Base-by-base conservation (phyloP, 352 stramenopile genomes). In the Pythium aquatile region DNA sequence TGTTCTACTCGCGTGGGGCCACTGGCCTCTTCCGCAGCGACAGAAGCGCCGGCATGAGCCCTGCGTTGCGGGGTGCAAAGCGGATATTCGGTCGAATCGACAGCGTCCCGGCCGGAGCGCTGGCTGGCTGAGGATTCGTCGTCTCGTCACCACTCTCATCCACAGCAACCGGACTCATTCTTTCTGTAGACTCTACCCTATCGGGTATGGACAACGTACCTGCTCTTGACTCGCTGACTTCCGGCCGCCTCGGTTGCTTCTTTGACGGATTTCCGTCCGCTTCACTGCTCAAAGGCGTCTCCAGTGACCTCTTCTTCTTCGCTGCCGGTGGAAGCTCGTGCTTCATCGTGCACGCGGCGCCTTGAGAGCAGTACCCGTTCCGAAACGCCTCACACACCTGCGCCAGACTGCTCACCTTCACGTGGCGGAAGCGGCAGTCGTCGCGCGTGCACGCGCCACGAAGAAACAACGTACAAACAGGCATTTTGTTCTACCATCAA, bases 391-490 rank as follows among this genome's bases (percentile, higher is more conserved):
- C 63, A 60, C 85, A 94, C 6, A 89, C 39, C n/a, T 75, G 70
- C 2, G 85, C 85, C 28, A 70, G 78, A 26, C 68, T 68, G 64
- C 75, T 92, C 42, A 94, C 85, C 73, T 94, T 94, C 17, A 94
- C 81, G 59, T 94, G 85, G 30, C 77, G 83, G 61, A 91, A 94
- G 28, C 79, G 87, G 58, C 85, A 94, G 57, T 74, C 72, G 55
- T 93, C 85, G 52, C 83, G 83, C 8, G 82, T 86, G 58, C 85
- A 94, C 20, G 72, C 58, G 54, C 85, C 85, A 49, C 82, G 79
- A 2, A 94, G 76, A 58, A 94, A 94, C 72, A 91, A 72, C 59
- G 74, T 81, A 59, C 85, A 94, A 59, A 92, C 85, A 0, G 83
- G 85, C 72, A 90, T 86, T 75, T 93, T 93, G 69, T 90, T 93